Conservation (phyloP, 176 grass and related monocot species). For the Elymus sibiricus region DNA sequence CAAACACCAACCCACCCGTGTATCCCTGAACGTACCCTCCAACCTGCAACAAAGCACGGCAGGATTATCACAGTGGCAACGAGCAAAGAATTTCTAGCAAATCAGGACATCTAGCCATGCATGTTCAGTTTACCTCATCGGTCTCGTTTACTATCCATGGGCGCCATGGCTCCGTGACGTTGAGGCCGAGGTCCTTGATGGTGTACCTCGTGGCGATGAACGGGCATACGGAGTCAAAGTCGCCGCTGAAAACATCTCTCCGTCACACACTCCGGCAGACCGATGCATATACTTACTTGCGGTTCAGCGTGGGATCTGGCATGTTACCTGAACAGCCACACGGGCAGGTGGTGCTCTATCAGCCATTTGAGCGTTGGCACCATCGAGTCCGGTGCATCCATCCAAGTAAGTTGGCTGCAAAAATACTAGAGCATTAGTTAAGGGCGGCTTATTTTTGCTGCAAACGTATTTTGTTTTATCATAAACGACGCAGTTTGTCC, state of each 20-base stretch:
- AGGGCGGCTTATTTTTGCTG: background rate
- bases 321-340: slow-evolving; percentile 45
- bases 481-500: background rate
- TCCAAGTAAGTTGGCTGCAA: background rate
- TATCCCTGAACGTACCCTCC: slow-evolving; percentile 52
- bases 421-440: background rate
- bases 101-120: background rate
- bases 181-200: slow-evolving; percentile 9
- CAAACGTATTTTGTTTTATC: no score
- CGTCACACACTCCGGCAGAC: background rate
- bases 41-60: slow-evolving; percentile 18
- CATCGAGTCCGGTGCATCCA: background rate
- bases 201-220: slow-evolving; percentile 37
- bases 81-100: background rate
- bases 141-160: slow-evolving; percentile 25
- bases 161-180: slow-evolving; percentile 31
- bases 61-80: background rate
- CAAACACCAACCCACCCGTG: slow-evolving; percentile 16
- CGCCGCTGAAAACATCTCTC: slow-evolving; percentile 29
- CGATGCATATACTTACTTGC: background rate
- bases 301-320: background rate
- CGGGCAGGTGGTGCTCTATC: background rate
- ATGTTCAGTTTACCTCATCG: slow-evolving; percentile 15
- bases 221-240: slow-evolving; percentile 40
- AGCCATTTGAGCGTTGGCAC: slow-evolving; percentile 36